phyloP scores from a whole-genome alignment of 768 basidiomycete genomes.

The Saitozyma podzolica region DNA sequence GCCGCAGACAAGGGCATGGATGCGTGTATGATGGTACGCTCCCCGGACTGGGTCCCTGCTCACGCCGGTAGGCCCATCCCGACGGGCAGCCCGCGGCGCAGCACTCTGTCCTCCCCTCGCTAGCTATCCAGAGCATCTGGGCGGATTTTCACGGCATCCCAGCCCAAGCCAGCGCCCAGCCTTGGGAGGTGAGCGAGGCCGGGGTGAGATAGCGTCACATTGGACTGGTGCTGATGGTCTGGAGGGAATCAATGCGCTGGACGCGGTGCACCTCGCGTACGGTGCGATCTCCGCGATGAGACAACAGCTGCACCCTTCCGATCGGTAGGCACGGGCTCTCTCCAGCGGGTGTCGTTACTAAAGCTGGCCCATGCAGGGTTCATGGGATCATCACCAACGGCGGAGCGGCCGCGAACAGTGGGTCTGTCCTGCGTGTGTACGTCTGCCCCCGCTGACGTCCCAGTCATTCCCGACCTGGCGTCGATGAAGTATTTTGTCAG shows the following conservation, averaged over 20 bases:
- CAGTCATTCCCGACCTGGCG: constrained; percentile 75
- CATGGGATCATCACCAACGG: constrained; percentile 71
- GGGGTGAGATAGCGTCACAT: not conserved
- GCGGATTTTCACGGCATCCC: constrained; percentile 31
- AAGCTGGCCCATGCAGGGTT: constrained; percentile 50
- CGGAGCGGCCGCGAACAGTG: constrained; percentile 67
- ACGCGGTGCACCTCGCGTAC: constrained; percentile 84
- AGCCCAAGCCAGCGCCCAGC: constrained; percentile 34
- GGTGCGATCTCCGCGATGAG: constrained; percentile 73
- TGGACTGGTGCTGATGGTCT: not conserved
- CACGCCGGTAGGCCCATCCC: constrained; percentile 4
- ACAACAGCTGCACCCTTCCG: constrained; percentile 81
- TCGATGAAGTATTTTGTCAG: constrained; percentile 72
- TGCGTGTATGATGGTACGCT: constrained; percentile 37
- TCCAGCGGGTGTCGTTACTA: not conserved
- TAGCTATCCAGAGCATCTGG: constrained; percentile 10
- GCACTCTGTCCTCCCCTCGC: constrained; percentile 6
- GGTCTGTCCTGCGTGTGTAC: constrained; percentile 21
- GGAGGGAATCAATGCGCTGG: constrained; percentile 48
- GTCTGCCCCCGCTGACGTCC: not conserved
- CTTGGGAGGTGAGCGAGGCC: constrained; percentile 16
- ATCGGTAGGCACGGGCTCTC: constrained; percentile 55
- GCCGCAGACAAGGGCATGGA: constrained; percentile 23
- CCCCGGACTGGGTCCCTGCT: too few relatives aligned
- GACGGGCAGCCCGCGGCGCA: constrained; percentile 1